These are phyloP conservation scores for Trypanosomatidae sp. DNA, from an alignment of 208 protist genomes.

Conservation along the genomic window DNA sequence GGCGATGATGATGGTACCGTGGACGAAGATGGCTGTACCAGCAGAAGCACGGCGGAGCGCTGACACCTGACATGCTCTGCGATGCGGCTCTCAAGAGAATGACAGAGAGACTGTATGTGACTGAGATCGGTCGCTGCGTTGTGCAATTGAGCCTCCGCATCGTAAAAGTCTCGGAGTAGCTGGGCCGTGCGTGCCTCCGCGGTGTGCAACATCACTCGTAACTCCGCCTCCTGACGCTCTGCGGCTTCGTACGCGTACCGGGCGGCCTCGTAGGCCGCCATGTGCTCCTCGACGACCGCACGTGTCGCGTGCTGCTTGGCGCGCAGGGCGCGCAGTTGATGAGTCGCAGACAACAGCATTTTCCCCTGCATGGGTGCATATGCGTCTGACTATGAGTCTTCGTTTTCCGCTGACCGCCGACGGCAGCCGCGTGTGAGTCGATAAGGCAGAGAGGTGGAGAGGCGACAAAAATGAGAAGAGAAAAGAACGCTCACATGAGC, in stretches of 20 bases:
- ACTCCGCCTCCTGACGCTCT: constrained; percentile 30
- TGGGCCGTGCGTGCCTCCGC: constrained; percentile 13
- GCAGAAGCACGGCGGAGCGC: constrained; percentile 14
- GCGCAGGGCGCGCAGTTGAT: constrained; percentile 33
- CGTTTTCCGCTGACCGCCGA: background rate
- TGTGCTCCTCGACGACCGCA: constrained; percentile 8
- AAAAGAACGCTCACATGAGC: background rate
- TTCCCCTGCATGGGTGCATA: background rate
- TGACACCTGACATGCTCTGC: constrained; percentile 20
- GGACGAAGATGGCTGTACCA: background rate
- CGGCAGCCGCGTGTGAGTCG: background rate
- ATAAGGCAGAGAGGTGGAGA: background rate
- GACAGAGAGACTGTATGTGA: constrained; percentile 11
- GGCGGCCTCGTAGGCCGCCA: constrained; percentile 11
- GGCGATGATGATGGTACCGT: background rate
- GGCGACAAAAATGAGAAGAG: too few species aligned
- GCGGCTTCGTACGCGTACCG: constrained; percentile 11
- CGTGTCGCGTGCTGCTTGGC: constrained; percentile 22
- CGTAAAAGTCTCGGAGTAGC: background rate
- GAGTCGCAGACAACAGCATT: constrained; percentile 33
- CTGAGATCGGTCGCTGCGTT: constrained; percentile 13
- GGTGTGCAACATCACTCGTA: constrained; percentile 28
- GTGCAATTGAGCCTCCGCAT: constrained; percentile 10
- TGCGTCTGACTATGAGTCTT: background rate
- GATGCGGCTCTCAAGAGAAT: constrained; percentile 18